Evolutionary conservation across 768 basidiomycete species (phyloP), one percentile per base, ranked within the genome.

Genomic region (Russula sp.): DNA sequence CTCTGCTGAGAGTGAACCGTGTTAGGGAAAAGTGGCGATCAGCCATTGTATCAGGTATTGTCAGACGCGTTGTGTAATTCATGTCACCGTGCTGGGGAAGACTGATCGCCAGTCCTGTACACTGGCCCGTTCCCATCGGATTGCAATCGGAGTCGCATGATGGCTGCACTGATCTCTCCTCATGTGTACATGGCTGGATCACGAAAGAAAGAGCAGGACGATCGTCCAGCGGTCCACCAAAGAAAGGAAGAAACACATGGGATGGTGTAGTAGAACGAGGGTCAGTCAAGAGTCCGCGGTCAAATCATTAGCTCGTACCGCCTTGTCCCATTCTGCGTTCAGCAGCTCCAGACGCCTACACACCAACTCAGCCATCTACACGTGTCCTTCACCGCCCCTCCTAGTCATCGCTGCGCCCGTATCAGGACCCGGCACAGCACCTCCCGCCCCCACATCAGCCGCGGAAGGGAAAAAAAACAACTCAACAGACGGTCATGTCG

Each of bases 181-280:
- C 72, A 64, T 88, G 86, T 35, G 80, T 80, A 60, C 94, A 89
- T 32, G 89, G 70, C 72, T 98, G 95, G 39, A 91, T 83, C 4
- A 92, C 83, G 69, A 98, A 84, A 35, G 81, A 76, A 32, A 98
- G 76, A 0, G 92, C 91, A 22, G 93, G 78, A 1, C 96, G 84
- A 72, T 98, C 96, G 71, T 98, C 96, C 27, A 3, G 27, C 0
- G 92, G 86, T 0, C 96, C 96, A 42, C 96, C 96, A 71, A 93
- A 89, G 83, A 96, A 98, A 0, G 95, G 91, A 47, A 94, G 71
- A 72, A 95, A 84, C 32, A 98, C 70, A 66, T 90, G 90, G 63
- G 87, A 78, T 27, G 27, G 27, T 42, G 52, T 62, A 9, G 68
- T 69, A 37, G 55, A 58, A 16, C 73, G 69, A 6, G 68, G 59